A percentile compares a stretch with the other conserved stretches of the same genome.
Evolutionary conservation across 495 filamentous ascomycete species (phyloP).

Genomic region (Amniculicola lignicola): DNA sequence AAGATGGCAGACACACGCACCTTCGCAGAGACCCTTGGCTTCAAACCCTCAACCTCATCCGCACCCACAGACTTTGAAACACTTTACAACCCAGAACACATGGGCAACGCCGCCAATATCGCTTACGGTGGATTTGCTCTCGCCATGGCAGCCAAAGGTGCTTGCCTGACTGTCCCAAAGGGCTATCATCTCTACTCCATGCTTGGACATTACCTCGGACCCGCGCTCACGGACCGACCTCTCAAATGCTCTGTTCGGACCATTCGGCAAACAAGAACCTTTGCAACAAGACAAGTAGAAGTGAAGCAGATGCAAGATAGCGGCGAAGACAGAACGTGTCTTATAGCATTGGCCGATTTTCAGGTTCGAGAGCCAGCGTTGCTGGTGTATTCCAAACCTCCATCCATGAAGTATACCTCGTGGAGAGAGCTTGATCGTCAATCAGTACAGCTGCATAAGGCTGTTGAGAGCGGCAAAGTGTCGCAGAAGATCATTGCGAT

Average conservation of each 20-base stretch:
- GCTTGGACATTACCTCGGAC: conserved; percentile 30
- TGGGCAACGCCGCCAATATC: conserved; percentile 28
- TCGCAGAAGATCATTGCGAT: conserved; percentile 1
- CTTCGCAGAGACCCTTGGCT: conserved; percentile 4
- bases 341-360: conserved; percentile 30
- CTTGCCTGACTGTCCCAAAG: conserved; percentile 9
- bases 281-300: conserved; percentile 29
- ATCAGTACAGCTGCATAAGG: background rate
- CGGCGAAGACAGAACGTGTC: conserved; percentile 1
- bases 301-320: conserved; percentile 19
- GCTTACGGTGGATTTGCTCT: conserved; percentile 34
- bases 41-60: background rate
- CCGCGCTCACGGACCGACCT: conserved; percentile 27
- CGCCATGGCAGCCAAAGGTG: conserved; percentile 19
- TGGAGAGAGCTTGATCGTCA: background rate
- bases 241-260: conserved; percentile 2
- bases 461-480: conserved; percentile 14
- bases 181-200: conserved; percentile 30
- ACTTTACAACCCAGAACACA: conserved; percentile 9
- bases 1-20: background rate
- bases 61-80: conserved; percentile 2
- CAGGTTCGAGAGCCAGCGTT: conserved; percentile 20
- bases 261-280: conserved; percentile 31
- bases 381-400: conserved; percentile 23
- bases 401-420: conserved; percentile 10